These are phyloP conservation scores for Nitzschia putrida DNA, from an alignment of 108 stramenopile species.

Conservation along the genomic window DNA sequence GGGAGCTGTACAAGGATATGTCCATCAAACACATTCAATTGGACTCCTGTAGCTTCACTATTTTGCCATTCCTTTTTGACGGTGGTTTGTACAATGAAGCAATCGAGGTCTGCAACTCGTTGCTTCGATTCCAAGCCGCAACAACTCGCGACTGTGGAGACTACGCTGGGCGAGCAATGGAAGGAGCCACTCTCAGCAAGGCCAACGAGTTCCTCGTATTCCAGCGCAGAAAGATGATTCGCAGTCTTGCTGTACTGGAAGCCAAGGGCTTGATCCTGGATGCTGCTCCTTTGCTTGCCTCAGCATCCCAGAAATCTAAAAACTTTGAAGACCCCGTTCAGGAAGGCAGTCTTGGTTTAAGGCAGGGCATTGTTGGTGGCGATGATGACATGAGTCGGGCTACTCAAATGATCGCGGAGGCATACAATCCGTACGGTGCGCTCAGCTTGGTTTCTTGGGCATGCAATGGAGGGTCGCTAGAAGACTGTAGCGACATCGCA, in stretches of 20 bases:
- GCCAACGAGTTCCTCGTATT: constrained; percentile 72
- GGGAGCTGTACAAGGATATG: constrained; percentile 51
- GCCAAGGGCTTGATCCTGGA: constrained; percentile 75
- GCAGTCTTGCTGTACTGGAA: constrained; percentile 56
- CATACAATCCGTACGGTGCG: constrained; percentile 56
- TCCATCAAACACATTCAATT: constrained; percentile 79
- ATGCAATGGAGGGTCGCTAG: constrained; percentile 1
- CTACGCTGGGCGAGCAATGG: constrained; percentile 60
- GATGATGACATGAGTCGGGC: constrained; percentile 56
- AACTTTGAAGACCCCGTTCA: constrained; percentile 32
- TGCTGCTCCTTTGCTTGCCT: constrained; percentile 55
- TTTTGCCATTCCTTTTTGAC: constrained; percentile 55
- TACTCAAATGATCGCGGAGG: constrained; percentile 58
- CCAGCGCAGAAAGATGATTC: constrained; percentile 67
- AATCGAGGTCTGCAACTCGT: constrained; percentile 44
- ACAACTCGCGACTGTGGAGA: constrained; percentile 63
- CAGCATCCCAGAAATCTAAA: constrained; percentile 15
- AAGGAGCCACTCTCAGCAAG: constrained; percentile 63
- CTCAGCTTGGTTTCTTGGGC: constrained; percentile 45
- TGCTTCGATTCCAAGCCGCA: constrained; percentile 61
- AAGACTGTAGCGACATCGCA: constrained; percentile 23
- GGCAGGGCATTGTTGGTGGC: constrained; percentile 72
- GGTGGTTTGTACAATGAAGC: constrained; percentile 77
- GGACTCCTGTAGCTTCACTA: constrained; percentile 74
- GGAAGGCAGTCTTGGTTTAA: constrained; percentile 43